phyloP scores from a whole-genome alignment of 164 flowering plant species.

The Euptelea pleiosperma region DNA sequence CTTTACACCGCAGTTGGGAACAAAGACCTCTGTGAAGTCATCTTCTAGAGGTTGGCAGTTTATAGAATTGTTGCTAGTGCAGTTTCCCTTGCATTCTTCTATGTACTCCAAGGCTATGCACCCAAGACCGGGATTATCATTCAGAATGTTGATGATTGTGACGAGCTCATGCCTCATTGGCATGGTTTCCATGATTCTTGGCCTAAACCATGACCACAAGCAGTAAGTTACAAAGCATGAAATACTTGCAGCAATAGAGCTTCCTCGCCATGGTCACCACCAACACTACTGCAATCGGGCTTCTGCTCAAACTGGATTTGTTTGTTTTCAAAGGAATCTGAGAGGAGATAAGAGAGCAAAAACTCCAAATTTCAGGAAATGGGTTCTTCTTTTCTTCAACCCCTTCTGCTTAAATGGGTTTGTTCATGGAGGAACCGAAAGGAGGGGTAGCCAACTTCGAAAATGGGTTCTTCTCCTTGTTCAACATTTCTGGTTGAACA shows the following conservation, averaged over 20 bases:
- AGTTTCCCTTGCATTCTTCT: slow-evolving; percentile 59
- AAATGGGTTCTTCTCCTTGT: too few relatives aligned
- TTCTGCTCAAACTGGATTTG: background rate
- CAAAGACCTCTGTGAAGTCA: slow-evolving; percentile 75
- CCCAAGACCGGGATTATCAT: slow-evolving; percentile 68
- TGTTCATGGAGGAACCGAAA: background rate
- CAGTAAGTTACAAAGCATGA: slow-evolving; percentile 25
- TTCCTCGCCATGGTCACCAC: slow-evolving; percentile 21
- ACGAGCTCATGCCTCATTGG: slow-evolving; percentile 74
- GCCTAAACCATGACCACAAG: slow-evolving; percentile 30
- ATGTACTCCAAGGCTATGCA: slow-evolving; percentile 84
- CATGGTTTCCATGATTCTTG: slow-evolving; percentile 61
- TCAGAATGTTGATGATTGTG: slow-evolving; percentile 55
- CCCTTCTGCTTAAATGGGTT: background rate
- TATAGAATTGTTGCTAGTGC: slow-evolving; percentile 47
- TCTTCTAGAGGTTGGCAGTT: slow-evolving; percentile 60
- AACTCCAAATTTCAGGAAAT: background rate
- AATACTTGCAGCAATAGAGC: slow-evolving; percentile 22
- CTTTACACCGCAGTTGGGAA: slow-evolving; percentile 93
- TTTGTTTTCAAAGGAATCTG: background rate
- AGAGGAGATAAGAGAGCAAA: too few relatives aligned
- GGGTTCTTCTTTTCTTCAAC: slow-evolving; percentile 1
- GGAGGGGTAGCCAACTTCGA: background rate
- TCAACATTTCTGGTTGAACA: too few relatives aligned
- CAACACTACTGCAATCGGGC: background rate